Percentiles rank a stretch among this genome's conserved stretches.
These are phyloP conservation scores for Nakazawaea laoshanensis DNA, from an alignment of 805 yeast species.

Conservation along the genomic window DNA sequence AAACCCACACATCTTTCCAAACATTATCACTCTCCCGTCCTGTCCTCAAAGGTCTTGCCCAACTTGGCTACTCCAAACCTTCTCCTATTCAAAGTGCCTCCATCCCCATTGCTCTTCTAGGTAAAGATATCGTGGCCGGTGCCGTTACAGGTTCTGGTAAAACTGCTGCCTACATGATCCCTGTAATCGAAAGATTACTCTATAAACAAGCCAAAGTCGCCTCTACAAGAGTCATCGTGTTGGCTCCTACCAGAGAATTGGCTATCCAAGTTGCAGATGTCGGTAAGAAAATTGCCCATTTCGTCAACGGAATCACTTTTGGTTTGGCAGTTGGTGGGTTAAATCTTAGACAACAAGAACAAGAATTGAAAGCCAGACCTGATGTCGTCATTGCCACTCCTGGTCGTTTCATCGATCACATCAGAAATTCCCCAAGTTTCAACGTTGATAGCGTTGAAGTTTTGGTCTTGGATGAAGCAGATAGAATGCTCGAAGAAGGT, in stretches of 20 bases:
- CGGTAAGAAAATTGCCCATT: constrained; percentile 76
- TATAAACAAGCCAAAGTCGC: constrained; percentile 83
- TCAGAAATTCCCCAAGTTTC: constrained; percentile 90
- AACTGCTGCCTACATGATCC: constrained; percentile 97
- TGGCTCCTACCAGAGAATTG: constrained; percentile 96
- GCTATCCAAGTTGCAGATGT: constrained; percentile 96
- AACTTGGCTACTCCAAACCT: constrained; percentile 78
- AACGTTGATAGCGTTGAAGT: constrained; percentile 88
- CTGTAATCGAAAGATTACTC: constrained; percentile 84
- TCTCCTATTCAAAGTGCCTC: constrained; percentile 92
- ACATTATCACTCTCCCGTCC: constrained; percentile 84
- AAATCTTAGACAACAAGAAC: constrained; percentile 92
- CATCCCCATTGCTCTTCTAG: constrained; percentile 86
- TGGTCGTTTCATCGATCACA: constrained; percentile 96
- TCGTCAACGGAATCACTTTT: constrained; percentile 66
- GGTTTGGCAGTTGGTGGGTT: constrained; percentile 98
- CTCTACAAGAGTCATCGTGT: constrained; percentile 81
- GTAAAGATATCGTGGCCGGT: constrained; percentile 97
- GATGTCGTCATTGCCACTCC: constrained; percentile 98
- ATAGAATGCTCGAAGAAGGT: constrained; percentile 98
- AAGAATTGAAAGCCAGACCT: constrained; percentile 84
- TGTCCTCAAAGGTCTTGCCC: constrained; percentile 70
- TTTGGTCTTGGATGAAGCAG: constrained; percentile 94
- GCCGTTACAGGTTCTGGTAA: constrained; percentile 99
- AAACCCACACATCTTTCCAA: constrained; percentile 59